Conservation (phyloP, 1,284 basidiomycete species). For the Sporisorium sorghi region DNA sequence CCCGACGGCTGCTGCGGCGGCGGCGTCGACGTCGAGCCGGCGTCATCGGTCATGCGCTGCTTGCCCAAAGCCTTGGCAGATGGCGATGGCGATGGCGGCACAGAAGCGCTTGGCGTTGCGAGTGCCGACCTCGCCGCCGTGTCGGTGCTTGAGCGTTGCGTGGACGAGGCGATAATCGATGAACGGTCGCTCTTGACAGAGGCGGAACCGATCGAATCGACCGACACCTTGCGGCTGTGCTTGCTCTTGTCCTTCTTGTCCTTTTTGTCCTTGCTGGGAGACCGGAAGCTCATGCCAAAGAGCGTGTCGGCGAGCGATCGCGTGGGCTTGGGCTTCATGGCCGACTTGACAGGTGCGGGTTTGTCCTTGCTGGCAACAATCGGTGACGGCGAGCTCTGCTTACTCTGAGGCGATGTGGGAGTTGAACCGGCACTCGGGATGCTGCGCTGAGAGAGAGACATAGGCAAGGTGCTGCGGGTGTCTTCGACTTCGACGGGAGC, state of each 20-base stretch:
- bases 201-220: slow-evolving; percentile 32
- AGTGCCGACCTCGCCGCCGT: slow-evolving; percentile 1
- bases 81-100: slow-evolving; percentile 26
- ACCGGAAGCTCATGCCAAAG: slow-evolving; percentile 50
- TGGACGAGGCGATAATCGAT: slow-evolving; percentile 14
- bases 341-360: slow-evolving; percentile 55
- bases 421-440: slow-evolving; percentile 1
- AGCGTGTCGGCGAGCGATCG: slow-evolving; percentile 63
- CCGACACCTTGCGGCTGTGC: slow-evolving; percentile 33
- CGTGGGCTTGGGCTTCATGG: slow-evolving; percentile 49
- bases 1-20: slow-evolving; percentile 7
- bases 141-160: slow-evolving; percentile 15
- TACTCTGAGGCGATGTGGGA: not conserved
- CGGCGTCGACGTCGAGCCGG: not conserved
- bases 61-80: slow-evolving; percentile 40
- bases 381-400: slow-evolving; percentile 2
- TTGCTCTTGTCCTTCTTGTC: slow-evolving; percentile 47
- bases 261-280: slow-evolving; percentile 42
- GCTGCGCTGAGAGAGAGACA: slow-evolving; percentile 29
- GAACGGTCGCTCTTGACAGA: slow-evolving; percentile 37
- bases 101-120: not conserved
- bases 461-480: slow-evolving; percentile 47
- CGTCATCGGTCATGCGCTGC: slow-evolving; percentile 15
- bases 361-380: slow-evolving; percentile 48
- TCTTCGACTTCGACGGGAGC: slow-evolving; percentile 32